phyloP scores from a whole-genome alignment of 805 yeast species.

The Dipodascopsis uninucleata region DNA sequence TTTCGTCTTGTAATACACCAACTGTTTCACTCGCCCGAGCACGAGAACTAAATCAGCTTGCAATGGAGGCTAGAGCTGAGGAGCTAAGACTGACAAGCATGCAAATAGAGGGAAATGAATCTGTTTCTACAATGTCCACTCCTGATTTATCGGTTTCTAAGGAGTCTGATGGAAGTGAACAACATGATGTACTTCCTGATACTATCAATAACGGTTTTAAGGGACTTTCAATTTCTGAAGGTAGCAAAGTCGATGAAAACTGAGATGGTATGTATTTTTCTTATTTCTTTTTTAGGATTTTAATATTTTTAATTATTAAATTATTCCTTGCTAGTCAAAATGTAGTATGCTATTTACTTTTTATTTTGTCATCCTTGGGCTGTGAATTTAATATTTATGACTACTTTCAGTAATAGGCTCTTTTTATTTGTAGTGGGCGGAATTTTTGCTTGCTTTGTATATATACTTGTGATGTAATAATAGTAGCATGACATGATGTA shows the following conservation, averaged over 20 bases:
- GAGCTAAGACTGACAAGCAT: conserved; percentile 12
- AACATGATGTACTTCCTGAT: conserved; percentile 2
- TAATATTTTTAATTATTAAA: neutral
- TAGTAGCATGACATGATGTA: too few species aligned
- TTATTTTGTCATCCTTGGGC: too few species aligned
- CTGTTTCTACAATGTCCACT: conserved; percentile 13
- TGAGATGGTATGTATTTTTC: neutral
- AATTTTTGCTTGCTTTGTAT: too few species aligned
- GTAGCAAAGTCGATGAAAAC: neutral
- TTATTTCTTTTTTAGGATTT: neutral
- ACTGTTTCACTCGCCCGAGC: conserved; percentile 85
- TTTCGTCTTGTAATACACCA: conserved; percentile 92
- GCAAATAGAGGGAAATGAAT: conserved; percentile 8
- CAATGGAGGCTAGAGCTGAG: conserved; percentile 22
- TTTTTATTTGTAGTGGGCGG: too few species aligned
- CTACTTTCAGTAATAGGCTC: too few species aligned
- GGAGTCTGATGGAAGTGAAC: conserved; percentile 17
- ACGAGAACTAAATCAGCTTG: conserved; percentile 52
- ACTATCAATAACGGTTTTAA: conserved; percentile 5
- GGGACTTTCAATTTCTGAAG: conserved; percentile 10
- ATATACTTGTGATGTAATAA: too few species aligned
- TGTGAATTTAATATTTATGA: too few species aligned
- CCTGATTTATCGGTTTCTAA: conserved; percentile 21
- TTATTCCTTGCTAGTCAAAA: too few species aligned
- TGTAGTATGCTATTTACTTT: too few species aligned